A percentile compares a stretch with the other conserved stretches of the same genome.
Evolutionary conservation across 176 grass and related monocot genomes (phyloP).

Genomic region (Zea luxurians): DNA sequence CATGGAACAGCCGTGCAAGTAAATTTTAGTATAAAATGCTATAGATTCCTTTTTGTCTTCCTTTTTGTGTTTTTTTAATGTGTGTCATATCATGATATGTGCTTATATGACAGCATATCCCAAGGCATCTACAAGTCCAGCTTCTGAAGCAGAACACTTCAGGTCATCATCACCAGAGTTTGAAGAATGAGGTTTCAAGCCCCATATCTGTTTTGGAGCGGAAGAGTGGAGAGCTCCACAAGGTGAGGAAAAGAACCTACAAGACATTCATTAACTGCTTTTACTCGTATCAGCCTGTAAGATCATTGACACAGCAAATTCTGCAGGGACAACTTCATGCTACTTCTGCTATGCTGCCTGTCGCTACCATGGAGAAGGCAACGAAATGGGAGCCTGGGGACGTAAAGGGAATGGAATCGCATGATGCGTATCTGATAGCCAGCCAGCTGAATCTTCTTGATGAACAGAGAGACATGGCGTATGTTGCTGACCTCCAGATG

Average conservation of each 20-base stretch:
- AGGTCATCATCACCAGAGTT: slow-evolving; percentile 44
- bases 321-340: slow-evolving; percentile 43
- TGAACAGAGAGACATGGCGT: slow-evolving; percentile 46
- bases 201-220: slow-evolving; percentile 84
- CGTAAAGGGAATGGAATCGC: slow-evolving; percentile 55
- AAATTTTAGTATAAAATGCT: neutral
- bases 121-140: slow-evolving; percentile 76
- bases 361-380: slow-evolving; percentile 71
- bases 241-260: slow-evolving; percentile 44
- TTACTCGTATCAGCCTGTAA: neutral
- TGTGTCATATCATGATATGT: slow-evolving; percentile 8
- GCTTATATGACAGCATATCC: slow-evolving; percentile 57
- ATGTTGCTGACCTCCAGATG: slow-evolving; percentile 65
- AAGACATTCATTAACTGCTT: neutral
- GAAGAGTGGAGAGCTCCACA: slow-evolving; percentile 74
- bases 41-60: neutral
- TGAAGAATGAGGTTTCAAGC: slow-evolving; percentile 80
- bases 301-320: neutral
- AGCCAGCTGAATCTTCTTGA: slow-evolving; percentile 73
- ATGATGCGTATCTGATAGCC: slow-evolving; percentile 72
- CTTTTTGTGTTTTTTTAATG: neutral
- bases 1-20: neutral
- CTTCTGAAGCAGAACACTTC: slow-evolving; percentile 60
- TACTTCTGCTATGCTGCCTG: slow-evolving; percentile 48
- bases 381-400: slow-evolving; percentile 93